A percentile compares a stretch with the other conserved stretches of the same genome.
These are phyloP conservation scores for Plasmodium reichenowi DNA, from an alignment of 169 alveolate species.

Conservation along the genomic window DNA sequence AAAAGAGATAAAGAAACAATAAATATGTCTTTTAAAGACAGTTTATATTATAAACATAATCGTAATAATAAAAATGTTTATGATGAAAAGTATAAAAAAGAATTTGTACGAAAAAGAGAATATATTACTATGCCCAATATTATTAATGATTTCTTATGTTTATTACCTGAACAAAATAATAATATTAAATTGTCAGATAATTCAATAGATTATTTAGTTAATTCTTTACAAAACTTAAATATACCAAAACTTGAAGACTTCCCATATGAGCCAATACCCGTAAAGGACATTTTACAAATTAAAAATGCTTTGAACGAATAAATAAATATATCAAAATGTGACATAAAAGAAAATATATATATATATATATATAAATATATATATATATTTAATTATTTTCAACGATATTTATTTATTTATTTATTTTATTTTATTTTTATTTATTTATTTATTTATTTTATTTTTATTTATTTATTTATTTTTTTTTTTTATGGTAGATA, in stretches of 20 bases:
- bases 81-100: conserved; percentile 16
- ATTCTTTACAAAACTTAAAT: conserved; percentile 41
- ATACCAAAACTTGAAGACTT: conserved; percentile 44
- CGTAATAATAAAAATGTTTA: conserved; percentile 4
- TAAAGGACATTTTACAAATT: conserved; percentile 56
- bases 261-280: conserved; percentile 76
- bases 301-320: conserved; percentile 38
- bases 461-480: too few species aligned
- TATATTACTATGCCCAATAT: conserved; percentile 61
- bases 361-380: neutral
- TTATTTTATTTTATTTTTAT: too few species aligned
- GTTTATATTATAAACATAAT: neutral
- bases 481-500: too few species aligned
- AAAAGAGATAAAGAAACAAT: conserved; percentile 1
- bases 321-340: neutral
- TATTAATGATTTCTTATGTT: conserved; percentile 67
- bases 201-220: conserved; percentile 61
- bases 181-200: conserved; percentile 46
- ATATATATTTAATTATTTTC: too few species aligned
- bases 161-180: conserved; percentile 63
- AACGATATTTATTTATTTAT: too few species aligned
- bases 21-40: conserved; percentile 6
- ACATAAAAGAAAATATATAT: neutral
- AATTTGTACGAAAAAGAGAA: conserved; percentile 45
- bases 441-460: too few species aligned